Evolutionary conservation across 257 asterid species (phyloP).

Genomic region (Solanum arcanum): DNA sequence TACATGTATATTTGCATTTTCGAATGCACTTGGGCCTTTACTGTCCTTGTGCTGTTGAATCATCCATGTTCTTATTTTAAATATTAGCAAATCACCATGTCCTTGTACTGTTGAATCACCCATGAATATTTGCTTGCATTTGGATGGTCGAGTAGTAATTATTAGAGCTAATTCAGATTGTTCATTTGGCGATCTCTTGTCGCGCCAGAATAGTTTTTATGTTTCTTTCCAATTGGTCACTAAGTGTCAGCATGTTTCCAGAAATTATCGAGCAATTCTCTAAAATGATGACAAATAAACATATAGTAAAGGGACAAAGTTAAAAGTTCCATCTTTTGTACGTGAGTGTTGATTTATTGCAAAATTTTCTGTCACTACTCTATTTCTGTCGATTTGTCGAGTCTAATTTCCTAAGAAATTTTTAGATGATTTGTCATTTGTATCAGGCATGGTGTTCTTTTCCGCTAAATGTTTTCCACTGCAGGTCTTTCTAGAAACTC

Average conservation of each 20-base stretch:
- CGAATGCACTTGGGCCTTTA: background rate
- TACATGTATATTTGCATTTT: background rate
- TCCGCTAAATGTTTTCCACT: background rate
- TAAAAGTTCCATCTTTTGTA: background rate
- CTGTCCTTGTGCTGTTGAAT: background rate
- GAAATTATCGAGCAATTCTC: background rate
- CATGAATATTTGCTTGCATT: background rate
- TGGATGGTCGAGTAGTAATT: background rate
- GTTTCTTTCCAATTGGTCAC: background rate
- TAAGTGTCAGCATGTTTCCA: background rate
- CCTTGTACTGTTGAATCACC: background rate
- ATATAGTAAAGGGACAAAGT: background rate
- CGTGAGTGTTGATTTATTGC: background rate
- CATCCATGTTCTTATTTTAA: background rate
- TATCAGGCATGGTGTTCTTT: background rate
- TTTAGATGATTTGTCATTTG: background rate
- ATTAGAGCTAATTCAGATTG: background rate
- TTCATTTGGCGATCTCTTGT: background rate
- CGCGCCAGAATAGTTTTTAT: background rate
- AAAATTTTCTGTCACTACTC: background rate
- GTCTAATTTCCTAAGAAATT: background rate
- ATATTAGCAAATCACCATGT: background rate
- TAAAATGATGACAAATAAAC: background rate
- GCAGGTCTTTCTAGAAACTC: conserved; percentile 61
- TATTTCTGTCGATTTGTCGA: background rate